These are phyloP conservation scores for Gossypium turneri DNA, from an alignment of 345 rosid species.

Conservation along the genomic window DNA sequence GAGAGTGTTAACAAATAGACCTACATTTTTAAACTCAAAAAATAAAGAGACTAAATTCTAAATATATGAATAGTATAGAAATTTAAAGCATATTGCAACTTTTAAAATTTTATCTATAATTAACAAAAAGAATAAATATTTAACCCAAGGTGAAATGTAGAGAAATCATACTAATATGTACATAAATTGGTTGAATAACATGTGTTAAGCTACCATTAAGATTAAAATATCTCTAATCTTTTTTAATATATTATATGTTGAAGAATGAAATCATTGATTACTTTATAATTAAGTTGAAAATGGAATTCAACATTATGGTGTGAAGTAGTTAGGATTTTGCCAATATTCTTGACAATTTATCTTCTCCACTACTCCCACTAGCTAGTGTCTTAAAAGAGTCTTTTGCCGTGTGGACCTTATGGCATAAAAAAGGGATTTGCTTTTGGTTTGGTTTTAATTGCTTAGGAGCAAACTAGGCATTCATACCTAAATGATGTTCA, in stretches of 20 bases:
- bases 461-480: not conserved
- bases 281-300: not conserved
- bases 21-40: no score
- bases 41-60: no score
- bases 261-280: not conserved
- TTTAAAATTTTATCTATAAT: no score
- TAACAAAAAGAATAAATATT: no score
- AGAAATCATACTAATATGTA: no score
- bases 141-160: no score
- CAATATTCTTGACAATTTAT: not conserved
- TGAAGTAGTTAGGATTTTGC: slow-evolving; percentile 20
- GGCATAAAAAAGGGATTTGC: not conserved
- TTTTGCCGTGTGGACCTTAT: slow-evolving; percentile 30
- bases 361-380: not conserved
- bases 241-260: not conserved
- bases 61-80: no score
- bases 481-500: not conserved
- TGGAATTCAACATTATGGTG: slow-evolving; percentile 15
- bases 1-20: no score
- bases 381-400: slow-evolving; percentile 13
- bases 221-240: not conserved
- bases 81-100: no score
- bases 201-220: slow-evolving; percentile 2
- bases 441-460: not conserved
- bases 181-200: not conserved